phyloP scores from a whole-genome alignment of 257 asterid species.

The Nicotiana undulata region DNA sequence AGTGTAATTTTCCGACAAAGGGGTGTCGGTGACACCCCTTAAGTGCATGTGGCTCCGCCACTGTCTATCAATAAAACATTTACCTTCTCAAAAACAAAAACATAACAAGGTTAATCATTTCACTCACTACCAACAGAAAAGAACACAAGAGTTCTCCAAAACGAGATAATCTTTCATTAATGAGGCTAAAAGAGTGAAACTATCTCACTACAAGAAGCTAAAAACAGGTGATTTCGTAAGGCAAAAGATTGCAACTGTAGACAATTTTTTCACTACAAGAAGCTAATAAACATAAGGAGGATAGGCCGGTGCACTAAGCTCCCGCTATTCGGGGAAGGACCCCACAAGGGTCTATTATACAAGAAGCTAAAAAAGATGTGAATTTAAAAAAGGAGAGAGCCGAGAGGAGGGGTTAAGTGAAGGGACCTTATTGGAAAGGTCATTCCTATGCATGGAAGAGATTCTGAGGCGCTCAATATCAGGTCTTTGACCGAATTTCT shows the following conservation, averaged over 20 bases:
- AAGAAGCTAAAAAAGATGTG: background rate
- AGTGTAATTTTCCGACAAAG: no score
- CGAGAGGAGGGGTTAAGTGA: background rate
- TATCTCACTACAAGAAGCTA: background rate
- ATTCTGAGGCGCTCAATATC: slow-evolving; percentile 42
- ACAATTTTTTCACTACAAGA: background rate
- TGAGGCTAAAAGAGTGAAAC: background rate
- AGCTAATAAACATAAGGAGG: background rate
- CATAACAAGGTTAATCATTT: background rate
- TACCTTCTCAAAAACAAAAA: background rate
- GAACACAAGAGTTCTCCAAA: background rate
- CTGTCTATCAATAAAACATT: no score
- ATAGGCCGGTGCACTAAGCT: no score
- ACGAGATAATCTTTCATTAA: background rate
- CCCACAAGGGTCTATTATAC: background rate
- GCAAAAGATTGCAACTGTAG: background rate
- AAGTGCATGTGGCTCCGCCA: no score
- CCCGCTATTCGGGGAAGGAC: no score
- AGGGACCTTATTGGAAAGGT: slow-evolving; percentile 68
- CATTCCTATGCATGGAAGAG: slow-evolving; percentile 54
- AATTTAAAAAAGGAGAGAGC: background rate
- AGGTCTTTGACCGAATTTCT: slow-evolving; percentile 41
- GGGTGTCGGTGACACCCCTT: no score
- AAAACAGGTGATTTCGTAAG: background rate
- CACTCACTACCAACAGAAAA: background rate